Conservation (phyloP, 768 basidiomycete species). For the Pleurotus giganteus region DNA sequence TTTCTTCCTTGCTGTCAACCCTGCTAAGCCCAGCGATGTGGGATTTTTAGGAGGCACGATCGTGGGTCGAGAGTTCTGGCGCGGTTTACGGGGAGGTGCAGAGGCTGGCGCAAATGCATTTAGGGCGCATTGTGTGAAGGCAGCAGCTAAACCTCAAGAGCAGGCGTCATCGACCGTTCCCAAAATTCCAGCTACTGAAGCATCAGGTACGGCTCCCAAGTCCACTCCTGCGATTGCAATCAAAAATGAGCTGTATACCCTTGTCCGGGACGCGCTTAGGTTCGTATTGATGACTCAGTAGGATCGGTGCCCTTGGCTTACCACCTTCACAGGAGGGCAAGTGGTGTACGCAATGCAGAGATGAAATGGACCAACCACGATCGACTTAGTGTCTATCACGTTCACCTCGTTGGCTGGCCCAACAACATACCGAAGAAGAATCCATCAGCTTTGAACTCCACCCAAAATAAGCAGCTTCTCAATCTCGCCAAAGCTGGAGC, state of each 20-base stretch:
- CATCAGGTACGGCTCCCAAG: slow-evolving; percentile 21
- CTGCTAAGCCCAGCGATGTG: slow-evolving; percentile 39
- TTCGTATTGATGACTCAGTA: slow-evolving; percentile 20
- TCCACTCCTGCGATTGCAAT: slow-evolving; percentile 30
- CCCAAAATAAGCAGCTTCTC: slow-evolving; percentile 53
- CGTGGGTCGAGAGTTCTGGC: slow-evolving; percentile 65
- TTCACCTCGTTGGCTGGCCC: slow-evolving; percentile 67
- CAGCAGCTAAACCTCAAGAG: slow-evolving; percentile 15
- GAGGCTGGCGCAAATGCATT: slow-evolving; percentile 55
- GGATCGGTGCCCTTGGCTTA: slow-evolving; percentile 10
- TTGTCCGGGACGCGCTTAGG: slow-evolving; percentile 54
- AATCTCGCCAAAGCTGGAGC: slow-evolving; percentile 47
- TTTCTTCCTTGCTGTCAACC: slow-evolving; percentile 60
- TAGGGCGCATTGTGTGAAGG: slow-evolving; percentile 42
- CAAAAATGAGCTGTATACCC: slow-evolving; percentile 57
- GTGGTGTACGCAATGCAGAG: slow-evolving; percentile 62
- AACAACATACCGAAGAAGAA: slow-evolving; percentile 54
- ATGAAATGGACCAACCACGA: slow-evolving; percentile 77
- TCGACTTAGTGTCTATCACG: slow-evolving; percentile 52
- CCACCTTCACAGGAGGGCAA: slow-evolving; percentile 38
- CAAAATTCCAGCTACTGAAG: slow-evolving; percentile 1
- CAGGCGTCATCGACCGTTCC: slow-evolving; percentile 10
- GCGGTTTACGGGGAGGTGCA: slow-evolving; percentile 57
- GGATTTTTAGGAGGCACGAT: slow-evolving; percentile 66
- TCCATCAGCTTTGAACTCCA: slow-evolving; percentile 54